phyloP scores from a whole-genome alignment of 306 rosid genomes.

The Citrullus amarus region DNA sequence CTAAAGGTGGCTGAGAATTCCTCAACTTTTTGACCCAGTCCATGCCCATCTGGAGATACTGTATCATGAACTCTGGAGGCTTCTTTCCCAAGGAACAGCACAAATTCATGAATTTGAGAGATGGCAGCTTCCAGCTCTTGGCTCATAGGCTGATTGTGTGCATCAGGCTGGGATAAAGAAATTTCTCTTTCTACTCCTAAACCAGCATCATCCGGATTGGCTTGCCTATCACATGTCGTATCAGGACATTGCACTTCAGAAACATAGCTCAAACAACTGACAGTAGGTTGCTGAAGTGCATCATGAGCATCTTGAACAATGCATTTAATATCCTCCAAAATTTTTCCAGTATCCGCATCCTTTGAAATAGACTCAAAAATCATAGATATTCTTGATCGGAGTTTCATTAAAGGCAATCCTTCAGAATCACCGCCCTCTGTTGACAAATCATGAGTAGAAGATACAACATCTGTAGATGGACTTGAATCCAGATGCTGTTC shows the following conservation, averaged over 20 bases:
- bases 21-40: constrained; percentile 53
- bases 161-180: constrained; percentile 27
- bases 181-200: constrained; percentile 37
- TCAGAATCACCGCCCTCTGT: constrained; percentile 17
- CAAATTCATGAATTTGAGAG: constrained; percentile 69
- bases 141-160: constrained; percentile 22
- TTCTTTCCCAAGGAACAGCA: constrained; percentile 59
- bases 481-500: constrained; percentile 25
- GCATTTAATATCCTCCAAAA: constrained; percentile 63
- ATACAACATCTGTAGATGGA: constrained; percentile 20
- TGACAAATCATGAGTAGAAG: constrained; percentile 23
- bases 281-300: constrained; percentile 28
- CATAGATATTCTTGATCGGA: constrained; percentile 56
- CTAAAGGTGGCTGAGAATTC: constrained; percentile 52
- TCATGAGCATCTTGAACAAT: constrained; percentile 55
- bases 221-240: constrained; percentile 44
- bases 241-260: constrained; percentile 36
- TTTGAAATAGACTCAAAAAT: constrained; percentile 55
- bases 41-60: constrained; percentile 34
- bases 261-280: constrained; percentile 21
- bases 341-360: constrained; percentile 57
- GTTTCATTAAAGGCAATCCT: constrained; percentile 37
- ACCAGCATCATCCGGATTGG: constrained; percentile 59
- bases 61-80: constrained; percentile 46
- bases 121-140: constrained; percentile 66